Base-by-base conservation (phyloP, 2,329 filamentous ascomycete species). In the Colletotrichum musicola region DNA sequence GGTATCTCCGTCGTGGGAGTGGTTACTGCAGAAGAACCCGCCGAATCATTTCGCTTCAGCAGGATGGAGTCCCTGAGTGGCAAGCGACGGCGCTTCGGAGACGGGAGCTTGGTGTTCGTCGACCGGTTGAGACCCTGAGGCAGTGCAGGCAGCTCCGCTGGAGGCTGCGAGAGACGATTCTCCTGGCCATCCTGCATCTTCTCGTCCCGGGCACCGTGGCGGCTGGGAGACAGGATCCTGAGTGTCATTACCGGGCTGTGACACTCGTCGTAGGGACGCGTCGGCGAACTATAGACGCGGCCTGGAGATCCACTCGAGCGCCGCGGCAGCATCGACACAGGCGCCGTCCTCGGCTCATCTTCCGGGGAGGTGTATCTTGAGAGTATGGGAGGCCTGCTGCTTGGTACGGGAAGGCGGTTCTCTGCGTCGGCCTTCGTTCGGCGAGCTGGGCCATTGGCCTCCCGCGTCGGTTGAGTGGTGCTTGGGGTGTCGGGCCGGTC, bases 211-310 rank as follows among this genome's bases (percentile, higher is more conserved):
- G 16, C 20, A 0, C 56, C 35, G 4, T 51, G 30, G 20, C 62
- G 25, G 25, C 62, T 69, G 9, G 62, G 62, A 2, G 66, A 69
- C 22, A 69, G 27, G 18, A 69, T 66, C 5, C 66, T 12, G 2
- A 69, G 13, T 0, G 66, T 69, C 66, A 69, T 69, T 5, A 69
- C 66, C 4, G 66, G 66, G 4, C 66, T 69, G 30, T 38, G 66
- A 18, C 55, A 60, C 13, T 30, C 14, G 22, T 65, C 50, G n/a
- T 56, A 65, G 2, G 66, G 55, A 20, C 63, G 44, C 2, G 40
- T 50, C 4, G 66, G 54, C 4, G 66, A 69, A 55, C 66, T 69
- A 13, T 69, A 69, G 10, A 57, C 66, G 12, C 66, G 62, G 12
- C 27, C 56, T n/a, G 62, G 38, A 4, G 62, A 69, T 6, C 18